Conservation (phyloP, 129 eudicot genomes). For the Arctium lappa region DNA sequence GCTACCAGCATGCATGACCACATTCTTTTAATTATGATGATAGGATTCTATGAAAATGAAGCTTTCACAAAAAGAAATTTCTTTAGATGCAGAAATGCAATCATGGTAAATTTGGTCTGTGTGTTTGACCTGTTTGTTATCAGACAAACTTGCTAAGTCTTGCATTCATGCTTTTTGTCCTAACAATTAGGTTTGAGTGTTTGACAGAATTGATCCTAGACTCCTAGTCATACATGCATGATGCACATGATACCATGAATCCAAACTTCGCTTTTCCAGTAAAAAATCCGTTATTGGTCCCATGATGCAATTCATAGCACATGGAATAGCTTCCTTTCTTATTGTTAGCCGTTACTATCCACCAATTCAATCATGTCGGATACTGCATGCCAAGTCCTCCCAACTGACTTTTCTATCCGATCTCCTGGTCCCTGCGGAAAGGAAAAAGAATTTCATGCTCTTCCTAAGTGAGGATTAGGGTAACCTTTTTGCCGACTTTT, state of each 20-base stretch:
- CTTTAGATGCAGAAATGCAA: background rate
- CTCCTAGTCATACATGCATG: background rate
- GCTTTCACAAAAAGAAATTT: background rate
- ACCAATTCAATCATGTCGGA: background rate
- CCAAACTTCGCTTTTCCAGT: background rate
- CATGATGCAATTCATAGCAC: background rate
- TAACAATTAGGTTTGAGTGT: too few relatives aligned
- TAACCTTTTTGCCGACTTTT: too few relatives aligned
- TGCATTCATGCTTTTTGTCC: too few relatives aligned
- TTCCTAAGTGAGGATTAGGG: too few relatives aligned
- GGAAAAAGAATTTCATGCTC: too few relatives aligned
- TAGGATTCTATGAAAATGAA: background rate
- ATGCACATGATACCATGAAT: background rate
- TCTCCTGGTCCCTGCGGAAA: too few relatives aligned
- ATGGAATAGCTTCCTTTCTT: background rate
- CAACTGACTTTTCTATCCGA: too few relatives aligned
- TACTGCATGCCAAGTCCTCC: too few relatives aligned
- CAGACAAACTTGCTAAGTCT: too few relatives aligned
- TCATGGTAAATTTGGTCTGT: background rate
- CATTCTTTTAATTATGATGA: background rate
- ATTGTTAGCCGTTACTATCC: background rate
- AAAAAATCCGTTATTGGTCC: too few relatives aligned
- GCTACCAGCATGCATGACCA: background rate
- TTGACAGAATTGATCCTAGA: background rate
- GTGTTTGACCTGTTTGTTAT: background rate